Evolutionary conservation across 129 eudicot genomes (phyloP).

Genomic region (Lonicera japonica): DNA sequence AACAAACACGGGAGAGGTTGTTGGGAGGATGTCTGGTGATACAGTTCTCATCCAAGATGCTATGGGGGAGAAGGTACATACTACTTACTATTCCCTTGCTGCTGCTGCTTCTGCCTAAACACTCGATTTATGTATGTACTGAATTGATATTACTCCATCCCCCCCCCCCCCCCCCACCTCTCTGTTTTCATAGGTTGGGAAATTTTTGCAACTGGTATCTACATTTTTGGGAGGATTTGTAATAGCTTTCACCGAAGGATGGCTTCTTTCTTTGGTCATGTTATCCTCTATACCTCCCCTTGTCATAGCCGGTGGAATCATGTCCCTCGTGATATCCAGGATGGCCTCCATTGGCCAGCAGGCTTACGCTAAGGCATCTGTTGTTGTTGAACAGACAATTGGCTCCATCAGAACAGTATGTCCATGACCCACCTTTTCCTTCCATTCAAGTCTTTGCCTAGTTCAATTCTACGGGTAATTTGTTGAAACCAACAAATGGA

Average conservation of each 20-base stretch:
- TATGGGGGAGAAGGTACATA: slow-evolving; percentile 86
- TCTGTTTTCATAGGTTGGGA: slow-evolving; percentile 88
- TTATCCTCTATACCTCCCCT: slow-evolving; percentile 58
- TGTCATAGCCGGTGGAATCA: slow-evolving; percentile 58
- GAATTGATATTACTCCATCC: no score
- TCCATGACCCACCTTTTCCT: neutral
- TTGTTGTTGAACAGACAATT: slow-evolving; percentile 76
- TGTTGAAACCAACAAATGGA: slow-evolving; percentile 77
- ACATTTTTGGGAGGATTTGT: slow-evolving; percentile 83
- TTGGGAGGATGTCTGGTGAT: slow-evolving; percentile 98
- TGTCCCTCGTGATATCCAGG: slow-evolving; percentile 47
- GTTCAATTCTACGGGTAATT: no score
- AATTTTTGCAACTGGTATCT: slow-evolving; percentile 59
- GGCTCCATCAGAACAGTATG: slow-evolving; percentile 89
- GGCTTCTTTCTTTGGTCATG: slow-evolving; percentile 96
- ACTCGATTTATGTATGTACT: no score
- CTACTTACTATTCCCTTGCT: neutral
- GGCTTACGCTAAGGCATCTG: slow-evolving; percentile 83
- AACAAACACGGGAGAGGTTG: slow-evolving; percentile 91
- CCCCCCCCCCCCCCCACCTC: no score
- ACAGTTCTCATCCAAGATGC: slow-evolving; percentile 97
- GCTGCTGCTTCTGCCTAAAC: slow-evolving; percentile 82
- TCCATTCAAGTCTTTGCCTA: neutral
- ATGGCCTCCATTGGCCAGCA: slow-evolving; percentile 79
- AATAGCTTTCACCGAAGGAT: slow-evolving; percentile 67